Evolutionary conservation across 2,329 filamentous ascomycete genomes (phyloP).

Genomic region (Pseudogymnoascus sp.): DNA sequence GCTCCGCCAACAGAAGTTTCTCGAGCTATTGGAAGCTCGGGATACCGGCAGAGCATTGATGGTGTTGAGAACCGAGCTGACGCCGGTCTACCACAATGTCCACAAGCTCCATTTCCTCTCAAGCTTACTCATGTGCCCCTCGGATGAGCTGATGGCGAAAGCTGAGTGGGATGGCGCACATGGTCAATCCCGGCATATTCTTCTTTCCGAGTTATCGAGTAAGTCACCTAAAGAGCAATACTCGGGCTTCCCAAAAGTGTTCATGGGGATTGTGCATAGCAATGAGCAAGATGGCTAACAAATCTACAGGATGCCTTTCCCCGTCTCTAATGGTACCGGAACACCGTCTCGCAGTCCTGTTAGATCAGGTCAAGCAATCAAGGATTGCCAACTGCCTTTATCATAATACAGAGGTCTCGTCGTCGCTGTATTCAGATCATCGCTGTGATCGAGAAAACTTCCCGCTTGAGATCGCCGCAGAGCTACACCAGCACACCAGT

Average conservation of each 20-base stretch:
- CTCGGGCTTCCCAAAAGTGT: neutral
- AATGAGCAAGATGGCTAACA: conserved; percentile 17
- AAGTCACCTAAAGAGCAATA: conserved; percentile 28
- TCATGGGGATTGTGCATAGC: neutral
- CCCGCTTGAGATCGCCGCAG: conserved; percentile 60
- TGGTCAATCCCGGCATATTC: conserved; percentile 61
- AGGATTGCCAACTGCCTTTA: conserved; percentile 82
- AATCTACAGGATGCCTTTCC: conserved; percentile 67
- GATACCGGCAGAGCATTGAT: conserved; percentile 66
- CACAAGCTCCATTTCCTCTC: conserved; percentile 74
- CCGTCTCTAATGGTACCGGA: conserved; percentile 96
- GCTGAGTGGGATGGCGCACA: conserved; percentile 79
- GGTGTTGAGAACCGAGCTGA: conserved; percentile 82
- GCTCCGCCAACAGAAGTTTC: conserved; percentile 87
- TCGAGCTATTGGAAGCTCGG: conserved; percentile 75
- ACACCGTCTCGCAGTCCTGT: conserved; percentile 70
- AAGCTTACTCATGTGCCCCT: conserved; percentile 79
- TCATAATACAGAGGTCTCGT: conserved; percentile 71
- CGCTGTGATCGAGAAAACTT: conserved; percentile 73
- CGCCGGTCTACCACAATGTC: conserved; percentile 73
- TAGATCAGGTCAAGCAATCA: conserved; percentile 74
- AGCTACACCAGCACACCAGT: conserved; percentile 64
- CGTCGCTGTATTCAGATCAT: conserved; percentile 86
- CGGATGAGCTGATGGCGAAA: conserved; percentile 67
- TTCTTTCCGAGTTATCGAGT: conserved; percentile 82